These are phyloP conservation scores for Saitozyma podzolica DNA, from an alignment of 768 basidiomycete species.

Conservation along the genomic window DNA sequence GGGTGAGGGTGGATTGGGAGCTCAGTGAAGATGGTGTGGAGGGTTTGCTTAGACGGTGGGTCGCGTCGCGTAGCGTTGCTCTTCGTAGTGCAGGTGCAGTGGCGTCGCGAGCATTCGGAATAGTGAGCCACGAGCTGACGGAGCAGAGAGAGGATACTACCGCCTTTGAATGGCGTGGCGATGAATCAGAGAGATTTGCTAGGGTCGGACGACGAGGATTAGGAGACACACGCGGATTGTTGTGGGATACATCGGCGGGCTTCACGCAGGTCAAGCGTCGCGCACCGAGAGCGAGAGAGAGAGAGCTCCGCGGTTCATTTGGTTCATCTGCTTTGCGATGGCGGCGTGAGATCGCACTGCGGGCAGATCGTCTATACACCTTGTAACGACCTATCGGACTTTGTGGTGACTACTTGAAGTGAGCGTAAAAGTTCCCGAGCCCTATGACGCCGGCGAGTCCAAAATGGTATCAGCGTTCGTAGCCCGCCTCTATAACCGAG, in stretches of 20 bases:
- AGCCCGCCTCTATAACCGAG: too few relatives aligned
- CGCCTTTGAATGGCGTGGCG: neutral
- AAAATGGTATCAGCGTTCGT: too few relatives aligned
- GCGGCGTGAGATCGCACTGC: too few relatives aligned
- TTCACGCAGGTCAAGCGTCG: too few relatives aligned
- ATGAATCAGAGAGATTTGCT: slow-evolving; percentile 4
- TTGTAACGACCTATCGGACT: too few relatives aligned
- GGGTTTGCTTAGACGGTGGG: slow-evolving; percentile 39
- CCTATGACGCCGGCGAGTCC: too few relatives aligned
- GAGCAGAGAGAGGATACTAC: slow-evolving; percentile 18
- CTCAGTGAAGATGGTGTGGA: slow-evolving; percentile 41
- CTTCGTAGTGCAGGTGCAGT: neutral
- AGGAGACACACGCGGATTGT: neutral
- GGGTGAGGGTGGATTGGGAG: slow-evolving; percentile 49
- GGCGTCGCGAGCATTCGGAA: neutral
- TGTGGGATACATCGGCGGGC: too few relatives aligned
- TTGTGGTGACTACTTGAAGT: too few relatives aligned
- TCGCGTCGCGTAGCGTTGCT: neutral
- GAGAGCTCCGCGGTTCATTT: too few relatives aligned
- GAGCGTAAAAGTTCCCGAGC: too few relatives aligned
- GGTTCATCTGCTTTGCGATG: too few relatives aligned
- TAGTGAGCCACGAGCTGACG: neutral
- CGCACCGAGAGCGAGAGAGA: neutral
- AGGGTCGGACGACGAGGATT: neutral
- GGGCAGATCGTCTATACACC: too few relatives aligned